Evolutionary conservation across 768 basidiomycete genomes (phyloP), one percentile per base, ranked within the genome.

Genomic region (Paxillus rubicundulus): DNA sequence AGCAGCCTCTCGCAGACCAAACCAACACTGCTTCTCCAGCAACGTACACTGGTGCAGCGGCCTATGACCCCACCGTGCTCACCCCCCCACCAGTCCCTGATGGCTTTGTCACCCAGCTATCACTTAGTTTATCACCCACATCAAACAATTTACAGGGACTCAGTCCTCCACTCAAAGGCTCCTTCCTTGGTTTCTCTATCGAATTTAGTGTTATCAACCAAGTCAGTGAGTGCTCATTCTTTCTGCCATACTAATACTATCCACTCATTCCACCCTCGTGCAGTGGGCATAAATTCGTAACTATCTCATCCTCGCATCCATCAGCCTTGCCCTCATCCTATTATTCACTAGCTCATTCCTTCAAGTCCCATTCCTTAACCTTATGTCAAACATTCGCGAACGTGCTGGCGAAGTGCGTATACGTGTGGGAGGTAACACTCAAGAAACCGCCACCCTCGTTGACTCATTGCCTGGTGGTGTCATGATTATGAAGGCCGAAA

Each of bases 201-300:
- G 85, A 87, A 66, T 75, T 85, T 72, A 82, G 81, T 17, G 80
- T 86, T 8, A 76, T 77, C 3, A 78, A 79, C 53, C 78, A 80
- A 62, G 68, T 78, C 42, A 55, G 67, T 72, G 39, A 55, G 80
- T 77, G 9, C 49, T 3, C 28, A 24, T 9, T 24, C 12, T 21
- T 21, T 34, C 27, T 33, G 28, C 14, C 12, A 17, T 9, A 36
- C 1, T 24, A 24, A 46, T 28, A 17, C 9, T 9, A 9, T 24
- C 8, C 20, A 27, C 45, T 44, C 14, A 47, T 24, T 30, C 24
- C 17, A 24, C 33, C 36, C n/a, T 9, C 30, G 5, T 36, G 17
- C 17, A 58, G 57, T 58, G 20, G 57, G 57, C 18, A 41, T 52
- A 40, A 58, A 58, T 34, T 52, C 57, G 57, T 58, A 13, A 9